Percentiles rank a stretch among this genome's conserved stretches.
Conservation (phyloP, 331 rosid species). For the Acacia pycnantha region DNA sequence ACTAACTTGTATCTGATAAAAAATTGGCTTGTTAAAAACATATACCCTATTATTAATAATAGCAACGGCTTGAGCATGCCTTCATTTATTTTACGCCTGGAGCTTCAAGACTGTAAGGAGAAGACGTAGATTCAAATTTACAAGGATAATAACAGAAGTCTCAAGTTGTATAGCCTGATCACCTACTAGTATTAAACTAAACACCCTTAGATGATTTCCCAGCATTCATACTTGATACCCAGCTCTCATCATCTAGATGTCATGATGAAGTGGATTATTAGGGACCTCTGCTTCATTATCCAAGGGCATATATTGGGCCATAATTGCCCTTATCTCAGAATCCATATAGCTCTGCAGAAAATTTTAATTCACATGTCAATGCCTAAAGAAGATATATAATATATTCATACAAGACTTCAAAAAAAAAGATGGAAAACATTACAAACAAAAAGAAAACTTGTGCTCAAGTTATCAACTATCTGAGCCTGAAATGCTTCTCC, state of each 20-base stretch:
- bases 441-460: not conserved
- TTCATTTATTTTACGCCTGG: not conserved
- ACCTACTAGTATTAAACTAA: not conserved
- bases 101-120: not conserved
- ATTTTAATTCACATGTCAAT: not conserved
- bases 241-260: slow-evolving; percentile 33
- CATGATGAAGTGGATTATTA: slow-evolving; percentile 38
- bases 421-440: not conserved
- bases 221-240: slow-evolving; percentile 4
- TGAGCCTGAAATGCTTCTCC: not conserved
- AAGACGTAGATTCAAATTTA: slow-evolving; percentile 23
- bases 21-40: not conserved
- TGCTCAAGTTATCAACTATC: not conserved
- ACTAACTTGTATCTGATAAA: not conserved
- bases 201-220: slow-evolving; percentile 1
- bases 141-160: slow-evolving; percentile 24
- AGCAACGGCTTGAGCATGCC: not conserved
- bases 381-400: not conserved
- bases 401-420: not conserved
- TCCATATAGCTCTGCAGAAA: slow-evolving; percentile 87
- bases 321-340: slow-evolving; percentile 84
- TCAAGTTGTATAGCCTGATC: not conserved
- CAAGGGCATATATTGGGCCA: slow-evolving; percentile 99
- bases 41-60: not conserved
- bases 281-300: slow-evolving; percentile 67